Base-by-base conservation (phyloP, 495 filamentous ascomycete genomes). In the Penicillium turbatum region DNA sequence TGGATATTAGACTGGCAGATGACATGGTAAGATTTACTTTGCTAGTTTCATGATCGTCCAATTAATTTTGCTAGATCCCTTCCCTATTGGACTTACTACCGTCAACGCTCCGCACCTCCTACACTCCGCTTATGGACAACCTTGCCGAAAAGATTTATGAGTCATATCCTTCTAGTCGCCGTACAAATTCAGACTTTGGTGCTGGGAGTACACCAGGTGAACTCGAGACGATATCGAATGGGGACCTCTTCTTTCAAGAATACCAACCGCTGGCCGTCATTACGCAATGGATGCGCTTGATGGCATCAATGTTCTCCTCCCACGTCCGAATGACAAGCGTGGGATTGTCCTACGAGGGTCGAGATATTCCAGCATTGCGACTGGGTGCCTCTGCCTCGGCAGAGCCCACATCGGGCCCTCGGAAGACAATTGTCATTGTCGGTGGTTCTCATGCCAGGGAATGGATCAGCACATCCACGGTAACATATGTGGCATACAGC, bases 391-490 rank as follows among this genome's bases (percentile, higher is more conserved):
- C 83, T 6, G 72, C 80, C 39, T 65, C 75, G 5, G 73, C 72
- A 47, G 63, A 78, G 13, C 48, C 70, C 10, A 60, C 75, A 1
- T 60, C 68, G 0, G 53, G 54, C 3, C 79, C 78, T 0, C 79
- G 87, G 21, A 89, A 91, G 64, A 92, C 88, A 2, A 84, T 98
- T 47, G 75, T 97, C 36, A 75, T 98, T 10, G 81, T 84, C 0
- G 93, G 91, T 29, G 93, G 92, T 19, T 80, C 85, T 43, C 93
- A 98, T 67, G 92, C 90, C 2, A 81, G 93, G 8, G 93, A 98
- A 74, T 98, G 93, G 93, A 93, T 98, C 55, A 90, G 89, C 41
- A 92, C 88, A 1, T 92, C 85, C 61, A 92, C 91, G 0, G 90
- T 95, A n/a, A 91, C 80, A 44, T 97, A 95, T 62, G 71, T 95